phyloP scores from a whole-genome alignment of 2,329 filamentous ascomycete species.

The Paraphoma sp. region DNA sequence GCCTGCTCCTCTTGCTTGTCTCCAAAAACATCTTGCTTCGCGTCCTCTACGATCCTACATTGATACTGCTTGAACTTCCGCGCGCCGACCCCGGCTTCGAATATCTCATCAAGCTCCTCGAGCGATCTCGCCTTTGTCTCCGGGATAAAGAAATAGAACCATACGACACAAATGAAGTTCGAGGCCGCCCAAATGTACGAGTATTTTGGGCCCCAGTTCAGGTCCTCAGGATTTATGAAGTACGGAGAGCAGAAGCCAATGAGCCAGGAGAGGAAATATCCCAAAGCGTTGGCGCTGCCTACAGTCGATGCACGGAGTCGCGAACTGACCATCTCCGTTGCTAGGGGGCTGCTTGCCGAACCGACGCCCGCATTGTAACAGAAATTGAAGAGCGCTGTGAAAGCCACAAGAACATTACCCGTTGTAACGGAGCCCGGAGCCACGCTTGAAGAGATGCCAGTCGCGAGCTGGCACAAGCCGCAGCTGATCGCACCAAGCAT shows the following conservation, averaged over 20 bases:
- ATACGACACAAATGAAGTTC: constrained; percentile 55
- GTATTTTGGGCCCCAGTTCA: constrained; percentile 40
- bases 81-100: constrained; percentile 28
- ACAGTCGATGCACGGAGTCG: constrained; percentile 46
- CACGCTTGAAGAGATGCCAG: constrained; percentile 47
- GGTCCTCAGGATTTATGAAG: constrained; percentile 48
- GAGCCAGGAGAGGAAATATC: constrained; percentile 47
- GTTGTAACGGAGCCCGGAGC: constrained; percentile 28
- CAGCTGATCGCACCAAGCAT: constrained; percentile 56
- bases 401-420: constrained; percentile 39
- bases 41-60: constrained; percentile 29
- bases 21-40: constrained; percentile 20
- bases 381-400: constrained; percentile 46
- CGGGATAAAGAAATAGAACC: constrained; percentile 68
- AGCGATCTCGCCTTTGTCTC: constrained; percentile 46
- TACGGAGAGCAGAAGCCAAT: constrained; percentile 48
- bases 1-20: background rate
- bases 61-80: constrained; percentile 28
- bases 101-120: constrained; percentile 39
- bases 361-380: constrained; percentile 45
- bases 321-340: constrained; percentile 40
- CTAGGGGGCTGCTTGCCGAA: constrained; percentile 40
- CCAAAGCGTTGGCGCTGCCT: constrained; percentile 41
- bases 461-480: constrained; percentile 54
- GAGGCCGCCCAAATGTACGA: constrained; percentile 37